Evolutionary conservation across 768 basidiomycete species (phyloP), one percentile per base, ranked within the genome.

Genomic region (Neoboletus magnificus): DNA sequence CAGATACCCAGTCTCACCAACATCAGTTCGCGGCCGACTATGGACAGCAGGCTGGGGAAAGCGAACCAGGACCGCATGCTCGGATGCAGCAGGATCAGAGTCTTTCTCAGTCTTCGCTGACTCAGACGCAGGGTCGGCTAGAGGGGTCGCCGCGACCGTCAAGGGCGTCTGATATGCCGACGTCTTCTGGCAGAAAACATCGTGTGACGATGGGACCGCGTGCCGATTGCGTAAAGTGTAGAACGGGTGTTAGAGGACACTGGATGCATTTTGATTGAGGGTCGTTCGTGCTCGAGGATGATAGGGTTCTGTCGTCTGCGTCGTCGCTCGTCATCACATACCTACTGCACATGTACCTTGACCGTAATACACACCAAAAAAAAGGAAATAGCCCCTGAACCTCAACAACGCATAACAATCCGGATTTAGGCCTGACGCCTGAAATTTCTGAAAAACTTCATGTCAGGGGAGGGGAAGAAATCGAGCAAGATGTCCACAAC

Each of bases 121-220:
- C 36, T 10, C 59, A 36, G 47, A 43, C 23, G 18, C 68, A 55
- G 16, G 59, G 54, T 39, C 62, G 63, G 48, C 35, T 15, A 41
- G 58, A 61, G 0, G 58, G 61, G 16, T 67, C 60, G 1, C 55
- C 60, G 8, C 48, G 59, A 39, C 61, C 64, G 42, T 52, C 57
- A 23, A 61, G 48, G 54, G 12, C 25, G 15, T 37, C 51, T 1
- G 62, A 61, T 5, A n/a, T 51, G 32, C 62, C 65, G 20, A 56
- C 53, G 41, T 52, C 60, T 5, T 60, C 57, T 35, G 54, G 57
- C 2, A 70, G 74, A 55, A 78, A 73, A 54, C 81, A 78, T 57
- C 76, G 82, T 5, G 78, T 87, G 56, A 83, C 81, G 53, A 88
- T 88, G 86, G 86, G 86, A 29, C 87, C 86, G 4, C 79, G 86